A percentile compares a stretch with the other conserved stretches of the same genome.
Evolutionary conservation across 306 rosid genomes (phyloP).

Genomic region (Cicer chorassanicum): DNA sequence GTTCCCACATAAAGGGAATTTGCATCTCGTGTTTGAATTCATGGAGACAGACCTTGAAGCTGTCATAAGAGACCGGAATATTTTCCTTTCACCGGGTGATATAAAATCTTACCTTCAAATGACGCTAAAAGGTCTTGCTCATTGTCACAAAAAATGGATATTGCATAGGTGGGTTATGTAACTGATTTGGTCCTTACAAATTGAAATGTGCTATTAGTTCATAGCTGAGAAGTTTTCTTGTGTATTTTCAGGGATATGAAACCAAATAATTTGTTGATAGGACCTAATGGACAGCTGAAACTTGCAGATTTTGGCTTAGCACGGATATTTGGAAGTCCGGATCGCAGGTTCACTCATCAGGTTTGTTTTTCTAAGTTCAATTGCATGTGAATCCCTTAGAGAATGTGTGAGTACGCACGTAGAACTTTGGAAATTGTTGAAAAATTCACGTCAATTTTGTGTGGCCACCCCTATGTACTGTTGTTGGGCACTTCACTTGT

Average conservation of each 20-base stretch:
- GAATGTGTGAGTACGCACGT: neutral
- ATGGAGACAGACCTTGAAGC: conserved; percentile 99
- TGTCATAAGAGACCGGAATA: conserved; percentile 88
- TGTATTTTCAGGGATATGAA: conserved; percentile 88
- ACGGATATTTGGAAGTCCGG: conserved; percentile 95
- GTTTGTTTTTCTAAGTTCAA: conserved; percentile 56
- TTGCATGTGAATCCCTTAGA: conserved; percentile 18
- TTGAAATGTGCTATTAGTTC: conserved; percentile 33
- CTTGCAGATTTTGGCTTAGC: conserved; percentile 99
- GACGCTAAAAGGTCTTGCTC: conserved; percentile 90
- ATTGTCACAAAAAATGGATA: conserved; percentile 96
- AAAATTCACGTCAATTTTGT: neutral
- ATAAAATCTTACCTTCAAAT: conserved; percentile 87
- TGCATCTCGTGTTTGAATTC: conserved; percentile 96
- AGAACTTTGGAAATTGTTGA: conserved; percentile 1
- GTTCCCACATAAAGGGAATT: conserved; percentile 88
- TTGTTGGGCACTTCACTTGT: neutral
- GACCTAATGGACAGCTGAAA: conserved; percentile 90
- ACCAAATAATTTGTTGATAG: conserved; percentile 96
- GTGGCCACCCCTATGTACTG: neutral
- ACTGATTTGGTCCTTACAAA: conserved; percentile 4
- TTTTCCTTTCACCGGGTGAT: conserved; percentile 90
- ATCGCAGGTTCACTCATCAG: conserved; percentile 95
- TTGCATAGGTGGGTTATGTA: conserved; percentile 72
- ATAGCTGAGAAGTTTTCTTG: conserved; percentile 41